Conservation (phyloP, 1,139 yeast genomes). For the Candida frijolesensis region DNA sequence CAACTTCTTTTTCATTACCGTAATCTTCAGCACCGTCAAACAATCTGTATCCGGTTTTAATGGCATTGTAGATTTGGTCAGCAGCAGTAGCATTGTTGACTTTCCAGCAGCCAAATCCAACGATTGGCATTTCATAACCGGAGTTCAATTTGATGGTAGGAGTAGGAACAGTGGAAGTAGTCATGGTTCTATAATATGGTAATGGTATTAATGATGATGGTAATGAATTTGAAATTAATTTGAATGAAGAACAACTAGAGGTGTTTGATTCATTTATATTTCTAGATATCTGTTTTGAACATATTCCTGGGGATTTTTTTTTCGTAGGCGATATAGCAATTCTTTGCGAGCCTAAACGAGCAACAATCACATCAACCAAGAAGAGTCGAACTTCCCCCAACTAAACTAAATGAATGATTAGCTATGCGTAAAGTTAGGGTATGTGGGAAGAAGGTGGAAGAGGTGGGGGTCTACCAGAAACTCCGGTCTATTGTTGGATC, state of each 20-base stretch:
- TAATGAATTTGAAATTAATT: not conserved
- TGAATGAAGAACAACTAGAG: not conserved
- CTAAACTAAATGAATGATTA: not conserved
- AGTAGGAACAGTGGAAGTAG: slow-evolving; percentile 1
- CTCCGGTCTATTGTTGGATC: too few relatives aligned
- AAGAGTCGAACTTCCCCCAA: not conserved
- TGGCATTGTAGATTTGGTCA: slow-evolving; percentile 64
- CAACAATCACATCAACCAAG: not conserved
- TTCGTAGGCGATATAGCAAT: not conserved
- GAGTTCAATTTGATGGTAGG: slow-evolving; percentile 52
- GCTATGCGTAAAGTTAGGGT: not conserved
- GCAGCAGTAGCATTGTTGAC: slow-evolving; percentile 59
- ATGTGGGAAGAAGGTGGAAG: not conserved
- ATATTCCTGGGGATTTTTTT: not conserved
- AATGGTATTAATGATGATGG: not conserved
- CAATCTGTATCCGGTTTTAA: slow-evolving; percentile 70
- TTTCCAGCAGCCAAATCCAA: slow-evolving; percentile 74
- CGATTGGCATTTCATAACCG: slow-evolving; percentile 62
- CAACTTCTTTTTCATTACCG: slow-evolving; percentile 76
- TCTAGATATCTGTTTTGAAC: not conserved
- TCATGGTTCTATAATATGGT: not conserved
- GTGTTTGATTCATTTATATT: not conserved
- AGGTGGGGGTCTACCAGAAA: not conserved
- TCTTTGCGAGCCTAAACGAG: not conserved
- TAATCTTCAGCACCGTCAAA: slow-evolving; percentile 81